A percentile compares a stretch with the other conserved stretches of the same genome.
phyloP scores from a whole-genome alignment of 352 stramenopile genomes.

The Sclerospora graminicola region DNA sequence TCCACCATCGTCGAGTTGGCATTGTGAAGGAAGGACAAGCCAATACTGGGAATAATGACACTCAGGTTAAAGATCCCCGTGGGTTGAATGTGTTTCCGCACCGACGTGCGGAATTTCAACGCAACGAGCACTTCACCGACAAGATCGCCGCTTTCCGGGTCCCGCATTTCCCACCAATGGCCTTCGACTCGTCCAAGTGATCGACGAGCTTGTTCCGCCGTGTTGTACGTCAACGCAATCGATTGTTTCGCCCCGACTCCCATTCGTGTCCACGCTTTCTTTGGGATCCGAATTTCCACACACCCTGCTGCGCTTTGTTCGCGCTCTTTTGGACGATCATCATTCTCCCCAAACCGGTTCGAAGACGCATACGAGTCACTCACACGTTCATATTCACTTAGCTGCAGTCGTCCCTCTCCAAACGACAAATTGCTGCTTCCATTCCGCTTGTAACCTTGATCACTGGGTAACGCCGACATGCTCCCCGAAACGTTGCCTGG shows the following conservation, averaged over 20 bases:
- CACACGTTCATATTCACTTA: conserved; percentile 57
- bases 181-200: conserved; percentile 64
- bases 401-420: conserved; percentile 25
- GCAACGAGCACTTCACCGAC: conserved; percentile 75
- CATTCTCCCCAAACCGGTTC: conserved; percentile 35
- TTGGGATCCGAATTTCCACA: conserved; percentile 78
- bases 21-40: conserved; percentile 78
- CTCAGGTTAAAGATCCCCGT: conserved; percentile 68
- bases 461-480: conserved; percentile 21
- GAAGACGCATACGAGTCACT: conserved; percentile 66
- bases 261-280: conserved; percentile 72
- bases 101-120: conserved; percentile 69
- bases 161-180: conserved; percentile 78
- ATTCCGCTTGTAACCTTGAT: conserved; percentile 34
- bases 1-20: conserved; percentile 74
- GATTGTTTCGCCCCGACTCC: conserved; percentile 53
- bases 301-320: conserved; percentile 31
- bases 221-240: conserved; percentile 72
- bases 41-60: conserved; percentile 71
- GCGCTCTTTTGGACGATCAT: conserved; percentile 16
- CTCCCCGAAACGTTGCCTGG: conserved; percentile 22
- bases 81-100: conserved; percentile 38
- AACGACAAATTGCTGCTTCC: conserved; percentile 39
- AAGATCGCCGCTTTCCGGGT: conserved; percentile 60
- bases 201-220: conserved; percentile 54